These are phyloP conservation scores for Austroboletus festivus DNA, from an alignment of 768 basidiomycete genomes.

Conservation along the genomic window DNA sequence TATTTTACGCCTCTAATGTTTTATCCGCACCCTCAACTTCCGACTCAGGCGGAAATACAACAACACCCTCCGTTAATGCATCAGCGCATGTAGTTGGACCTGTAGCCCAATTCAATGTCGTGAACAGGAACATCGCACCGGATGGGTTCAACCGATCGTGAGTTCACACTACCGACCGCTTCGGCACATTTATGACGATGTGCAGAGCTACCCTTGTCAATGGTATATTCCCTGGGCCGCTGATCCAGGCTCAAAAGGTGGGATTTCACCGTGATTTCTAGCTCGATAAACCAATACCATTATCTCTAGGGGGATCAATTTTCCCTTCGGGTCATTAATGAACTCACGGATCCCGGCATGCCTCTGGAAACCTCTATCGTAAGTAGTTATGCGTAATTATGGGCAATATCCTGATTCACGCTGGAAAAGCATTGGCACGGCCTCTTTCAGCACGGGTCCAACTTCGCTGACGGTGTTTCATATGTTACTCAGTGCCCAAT, in stretches of 20 bases:
- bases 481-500: slow-evolving; percentile 46
- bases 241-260: slow-evolving; percentile 41
- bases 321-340: slow-evolving; percentile 42
- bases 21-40: too few species aligned
- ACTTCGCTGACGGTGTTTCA: slow-evolving; percentile 35
- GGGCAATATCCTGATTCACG: slow-evolving; percentile 2
- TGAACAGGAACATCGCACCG: slow-evolving; percentile 38
- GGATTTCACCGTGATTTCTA: not conserved
- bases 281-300: not conserved
- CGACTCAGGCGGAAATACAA: too few species aligned
- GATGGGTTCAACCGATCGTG: slow-evolving; percentile 42
- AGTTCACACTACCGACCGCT: slow-evolving; percentile 2
- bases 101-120: slow-evolving; percentile 27
- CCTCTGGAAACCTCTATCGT: slow-evolving; percentile 41
- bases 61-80: not conserved
- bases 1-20: too few species aligned
- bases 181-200: too few species aligned
- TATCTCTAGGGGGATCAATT: slow-evolving; percentile 35
- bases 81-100: slow-evolving; percentile 12
- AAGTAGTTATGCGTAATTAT: slow-evolving; percentile 9
- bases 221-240: slow-evolving; percentile 44
- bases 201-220: slow-evolving; percentile 42
- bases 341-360: slow-evolving; percentile 46
- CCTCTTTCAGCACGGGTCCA: slow-evolving; percentile 26
- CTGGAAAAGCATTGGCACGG: slow-evolving; percentile 33